phyloP scores from a whole-genome alignment of 2,329 filamentous ascomycete genomes.

The Cephalotrichum gorgonifer region DNA sequence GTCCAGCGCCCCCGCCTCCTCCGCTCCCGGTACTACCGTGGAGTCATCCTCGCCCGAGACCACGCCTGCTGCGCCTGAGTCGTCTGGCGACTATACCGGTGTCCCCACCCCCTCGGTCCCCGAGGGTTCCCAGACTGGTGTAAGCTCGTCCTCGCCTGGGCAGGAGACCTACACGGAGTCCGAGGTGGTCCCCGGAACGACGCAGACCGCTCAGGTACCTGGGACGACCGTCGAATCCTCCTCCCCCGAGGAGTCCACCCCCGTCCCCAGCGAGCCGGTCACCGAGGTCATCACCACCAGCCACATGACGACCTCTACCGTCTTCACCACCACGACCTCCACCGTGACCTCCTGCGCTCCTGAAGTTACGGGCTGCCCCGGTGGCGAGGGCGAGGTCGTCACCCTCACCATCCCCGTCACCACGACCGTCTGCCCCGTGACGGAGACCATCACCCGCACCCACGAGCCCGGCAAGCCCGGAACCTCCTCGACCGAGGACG shows the following conservation, averaged over 20 bases:
- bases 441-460: conserved; percentile 37
- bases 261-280: not conserved
- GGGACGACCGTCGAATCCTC: conserved; percentile 9
- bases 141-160: not conserved
- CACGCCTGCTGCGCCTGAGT: too few species aligned
- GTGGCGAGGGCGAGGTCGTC: conserved; percentile 29
- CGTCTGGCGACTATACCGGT: conserved; percentile 6
- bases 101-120: conserved; percentile 4
- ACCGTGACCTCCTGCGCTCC: conserved; percentile 41
- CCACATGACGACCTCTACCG: conserved; percentile 35
- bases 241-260: conserved; percentile 7
- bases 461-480: conserved; percentile 17
- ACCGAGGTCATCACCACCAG: conserved; percentile 17
- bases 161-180: conserved; percentile 5
- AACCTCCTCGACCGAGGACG: conserved; percentile 6
- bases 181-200: conserved; percentile 7
- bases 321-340: conserved; percentile 37
- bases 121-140: conserved; percentile 9
- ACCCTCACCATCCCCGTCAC: conserved; percentile 45
- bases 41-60: too few species aligned
- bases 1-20: too few species aligned
- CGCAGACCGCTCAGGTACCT: conserved; percentile 10
- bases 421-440: conserved; percentile 52
- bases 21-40: too few species aligned
- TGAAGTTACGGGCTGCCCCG: conserved; percentile 40